Evolutionary conservation across 2,329 filamentous ascomycete genomes (phyloP).

Genomic region (Cyclaneusma minus): DNA sequence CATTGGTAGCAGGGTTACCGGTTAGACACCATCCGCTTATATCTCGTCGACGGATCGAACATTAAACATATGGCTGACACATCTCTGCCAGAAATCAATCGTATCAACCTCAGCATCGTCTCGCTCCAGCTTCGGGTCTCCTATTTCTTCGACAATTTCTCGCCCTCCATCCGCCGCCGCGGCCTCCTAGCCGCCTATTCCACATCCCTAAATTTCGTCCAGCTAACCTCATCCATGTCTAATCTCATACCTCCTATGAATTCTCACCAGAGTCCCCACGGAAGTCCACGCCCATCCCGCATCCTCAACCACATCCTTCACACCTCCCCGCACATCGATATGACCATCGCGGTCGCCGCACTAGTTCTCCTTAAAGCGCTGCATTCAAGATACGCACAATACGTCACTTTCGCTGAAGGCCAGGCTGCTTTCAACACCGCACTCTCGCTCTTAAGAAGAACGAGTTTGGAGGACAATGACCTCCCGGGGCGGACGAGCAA

Average conservation of each 20-base stretch:
- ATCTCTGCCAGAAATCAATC: no score
- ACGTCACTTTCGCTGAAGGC: constrained; percentile 3
- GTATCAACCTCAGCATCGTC: constrained; percentile 8
- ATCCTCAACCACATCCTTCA: constrained; percentile 4
- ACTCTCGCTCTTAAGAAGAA: not conserved
- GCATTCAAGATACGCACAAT: constrained; percentile 4
- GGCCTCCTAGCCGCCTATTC: constrained; percentile 6
- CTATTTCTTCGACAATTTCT: constrained; percentile 10
- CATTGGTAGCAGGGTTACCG: no score
- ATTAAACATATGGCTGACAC: no score
- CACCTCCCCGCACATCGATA: constrained; percentile 2
- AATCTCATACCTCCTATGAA: no score
- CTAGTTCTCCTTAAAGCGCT: constrained; percentile 5
- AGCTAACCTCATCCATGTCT: constrained; percentile 1
- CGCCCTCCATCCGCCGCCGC: constrained; percentile 1
- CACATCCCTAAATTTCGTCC: constrained; percentile 3
- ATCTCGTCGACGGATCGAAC: no score
- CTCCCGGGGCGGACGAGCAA: constrained; percentile 2
- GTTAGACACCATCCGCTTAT: no score
- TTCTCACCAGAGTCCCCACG: no score
- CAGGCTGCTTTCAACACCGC: constrained; percentile 3
- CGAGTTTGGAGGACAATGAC: constrained; percentile 4
- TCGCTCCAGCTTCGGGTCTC: constrained; percentile 11
- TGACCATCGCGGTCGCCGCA: constrained; percentile 3
- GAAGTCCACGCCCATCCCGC: constrained; percentile 1